Conservation (phyloP, 768 basidiomycete species). For the Macrocybe gigantea region DNA sequence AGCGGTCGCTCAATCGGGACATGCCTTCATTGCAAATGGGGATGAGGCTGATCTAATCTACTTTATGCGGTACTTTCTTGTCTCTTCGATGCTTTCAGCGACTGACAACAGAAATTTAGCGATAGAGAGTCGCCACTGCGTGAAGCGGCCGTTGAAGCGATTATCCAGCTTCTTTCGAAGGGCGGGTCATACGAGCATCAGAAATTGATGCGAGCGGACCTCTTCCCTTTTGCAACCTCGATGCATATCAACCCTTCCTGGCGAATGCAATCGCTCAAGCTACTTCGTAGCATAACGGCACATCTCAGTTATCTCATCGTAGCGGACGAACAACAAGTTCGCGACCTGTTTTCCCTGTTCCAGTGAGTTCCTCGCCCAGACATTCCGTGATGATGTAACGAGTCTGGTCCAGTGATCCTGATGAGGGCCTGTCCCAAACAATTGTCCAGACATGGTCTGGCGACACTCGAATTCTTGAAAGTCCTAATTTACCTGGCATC, state of each 20-base stretch:
- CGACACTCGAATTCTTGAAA: slow-evolving; percentile 7
- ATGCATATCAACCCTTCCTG: slow-evolving; percentile 6
- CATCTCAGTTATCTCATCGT: slow-evolving; percentile 11
- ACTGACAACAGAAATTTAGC: slow-evolving; percentile 1
- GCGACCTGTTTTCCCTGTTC: slow-evolving; percentile 11
- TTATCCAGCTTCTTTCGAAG: slow-evolving; percentile 8
- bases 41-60: slow-evolving; percentile 11
- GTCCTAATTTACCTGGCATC: slow-evolving; percentile 5
- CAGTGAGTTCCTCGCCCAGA: slow-evolving; percentile 6
- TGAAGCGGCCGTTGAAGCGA: slow-evolving; percentile 9
- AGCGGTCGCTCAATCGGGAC: slow-evolving; percentile 14
- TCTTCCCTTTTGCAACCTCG: slow-evolving; percentile 7
- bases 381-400: too few species aligned
- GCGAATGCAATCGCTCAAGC: slow-evolving; percentile 9
- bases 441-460: slow-evolving; percentile 9
- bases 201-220: slow-evolving; percentile 9
- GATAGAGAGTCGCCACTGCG: slow-evolving; percentile 5
- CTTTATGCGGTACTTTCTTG: slow-evolving; percentile 7
- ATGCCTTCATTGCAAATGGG: slow-evolving; percentile 9
- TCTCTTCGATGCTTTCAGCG: neutral
- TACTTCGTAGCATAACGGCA: slow-evolving; percentile 8
- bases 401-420: slow-evolving; percentile 9
- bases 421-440: slow-evolving; percentile 7
- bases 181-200: slow-evolving; percentile 10
- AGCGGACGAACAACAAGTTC: slow-evolving; percentile 5